Evolutionary conservation across 1,139 yeast genomes (phyloP), one percentile per base, ranked within the genome.

Genomic region (Magnusiomyces paraingens): DNA sequence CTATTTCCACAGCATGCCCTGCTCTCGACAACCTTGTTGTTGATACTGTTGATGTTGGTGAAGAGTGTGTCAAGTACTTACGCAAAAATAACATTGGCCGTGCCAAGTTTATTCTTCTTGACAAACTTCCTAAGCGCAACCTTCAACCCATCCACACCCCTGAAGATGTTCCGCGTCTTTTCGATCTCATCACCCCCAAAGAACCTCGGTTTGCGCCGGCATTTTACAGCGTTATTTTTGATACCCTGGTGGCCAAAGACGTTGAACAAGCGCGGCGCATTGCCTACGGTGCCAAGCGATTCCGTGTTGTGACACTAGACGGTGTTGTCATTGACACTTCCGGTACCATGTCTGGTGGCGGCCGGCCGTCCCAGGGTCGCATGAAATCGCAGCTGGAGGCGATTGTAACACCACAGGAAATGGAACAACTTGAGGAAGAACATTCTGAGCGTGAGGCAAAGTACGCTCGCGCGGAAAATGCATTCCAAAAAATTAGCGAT

Each of bases 261-360:
- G 75, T 91, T 57, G 79, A 77, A 44, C 91, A 86, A 63, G 99
- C 99, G 0, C 84, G 89, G 60, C 73, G 79, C 46, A 95, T 93
- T 42, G 98, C 99, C 0, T 93, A 86, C 72, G 96, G 97, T 1
- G 73, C 77, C 2, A 81, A 77, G 58, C 74, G 96, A 58, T 88
- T 82, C 77, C 80, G 95, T 64, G 98, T 91, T 12, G 99, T 94
- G 0, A 89, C 99, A 0, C 70, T 90, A 15, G 96, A 88, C 69
- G 99, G 99, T 35, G 86, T 89, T 62, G 75, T 93, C 38, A 93
- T 94, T 55, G 98, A 91, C 65, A 82, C 86, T n/a, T 86, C 96
- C 1, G 99, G 99, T 70, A 87, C 98, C 1, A 85, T 94, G 86
- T 83, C 95, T 51, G 99, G 99, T 64, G 99, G 99, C 70, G 98